Percentiles rank a stretch among this genome's conserved stretches.
Evolutionary conservation across 306 rosid genomes (phyloP).

Genomic region (Abrus pulchellus): DNA sequence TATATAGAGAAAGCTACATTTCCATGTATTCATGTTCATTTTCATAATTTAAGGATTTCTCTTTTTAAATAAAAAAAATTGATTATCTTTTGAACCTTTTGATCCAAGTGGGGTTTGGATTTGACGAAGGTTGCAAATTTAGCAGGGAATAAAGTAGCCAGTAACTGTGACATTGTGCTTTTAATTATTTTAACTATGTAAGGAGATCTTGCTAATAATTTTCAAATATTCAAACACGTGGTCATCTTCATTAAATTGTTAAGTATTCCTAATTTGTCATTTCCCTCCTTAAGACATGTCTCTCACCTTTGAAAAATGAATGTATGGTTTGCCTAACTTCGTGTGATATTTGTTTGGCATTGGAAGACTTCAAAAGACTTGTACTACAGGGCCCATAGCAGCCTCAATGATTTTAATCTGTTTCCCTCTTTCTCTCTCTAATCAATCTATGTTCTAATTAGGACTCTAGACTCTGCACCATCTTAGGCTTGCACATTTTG

Average conservation of each 20-base stretch:
- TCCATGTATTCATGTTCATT: background rate
- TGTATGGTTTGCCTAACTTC: constrained; percentile 45
- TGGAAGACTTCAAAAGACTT: constrained; percentile 20
- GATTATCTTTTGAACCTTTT: background rate
- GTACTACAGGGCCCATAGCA: constrained; percentile 41
- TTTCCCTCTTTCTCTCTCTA: background rate
- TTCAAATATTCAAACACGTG: constrained; percentile 21
- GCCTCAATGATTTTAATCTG: constrained; percentile 26
- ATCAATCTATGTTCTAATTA: background rate
- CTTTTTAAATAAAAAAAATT: background rate
- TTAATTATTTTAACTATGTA: background rate
- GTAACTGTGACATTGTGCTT: background rate
- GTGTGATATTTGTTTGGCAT: background rate
- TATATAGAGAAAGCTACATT: background rate
- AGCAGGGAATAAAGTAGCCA: constrained; percentile 25
- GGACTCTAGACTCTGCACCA: background rate
- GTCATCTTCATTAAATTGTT: constrained; percentile 14
- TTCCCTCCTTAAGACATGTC: background rate
- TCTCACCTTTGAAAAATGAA: constrained; percentile 8
- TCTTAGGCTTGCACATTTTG: constrained; percentile 38
- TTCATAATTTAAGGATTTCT: no score
- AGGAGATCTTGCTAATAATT: background rate
- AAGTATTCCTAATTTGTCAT: background rate
- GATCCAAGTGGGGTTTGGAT: constrained; percentile 36
- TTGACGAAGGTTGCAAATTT: constrained; percentile 33